Base-by-base conservation (phyloP, 1,284 basidiomycete species). In the Meira miltonrushii region DNA sequence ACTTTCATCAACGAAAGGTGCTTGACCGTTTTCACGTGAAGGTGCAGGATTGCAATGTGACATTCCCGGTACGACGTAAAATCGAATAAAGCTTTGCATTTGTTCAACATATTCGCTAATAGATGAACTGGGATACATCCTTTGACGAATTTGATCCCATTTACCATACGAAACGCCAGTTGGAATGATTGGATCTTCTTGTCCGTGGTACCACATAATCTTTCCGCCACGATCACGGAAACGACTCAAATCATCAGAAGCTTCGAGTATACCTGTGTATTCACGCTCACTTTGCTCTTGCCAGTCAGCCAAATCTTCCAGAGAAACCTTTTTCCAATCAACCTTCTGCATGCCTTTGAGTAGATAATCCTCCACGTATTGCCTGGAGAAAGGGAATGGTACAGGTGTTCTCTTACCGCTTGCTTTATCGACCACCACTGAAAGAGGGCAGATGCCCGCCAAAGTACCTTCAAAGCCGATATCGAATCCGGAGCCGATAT, bases 31-130 rank as follows among this genome's bases (percentile, higher is more conserved):
- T 59, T 58, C 2, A 60, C 62, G 49, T 68, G 54, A 61, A 66
- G 66, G 72, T 69, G 56, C 57, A 60, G 63, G 61, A 39, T 55
- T 64, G 68, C 81, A 81, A 60, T 82, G 81, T 19, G 64, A 62
- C 80, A 82, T 81, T 1, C 81, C 81, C 0, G 80, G 79, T 12
- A 81, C 75, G 23, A 79, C 67, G 70, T 81, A 82, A 15, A 81
- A 72, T 15, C 78, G 74, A 67, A 81, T 81, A 64, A 75, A 48
- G 46, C 25, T 23, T 21, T 48, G 46, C 46, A 48, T 48, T 25
- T 48, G 17, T 12, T 23, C 21, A 48, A 48, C 25, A 25, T 23
- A 21, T 21, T 48, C n/a, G 78, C 41, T 78, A 70, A 25, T 3
- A 5, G 55, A 78, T n/a, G 9, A 15, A 53, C 15, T 21, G 10